These are phyloP conservation scores for Dactylellina drechsleri DNA, from an alignment of 2,329 filamentous ascomycete genomes.

Conservation along the genomic window DNA sequence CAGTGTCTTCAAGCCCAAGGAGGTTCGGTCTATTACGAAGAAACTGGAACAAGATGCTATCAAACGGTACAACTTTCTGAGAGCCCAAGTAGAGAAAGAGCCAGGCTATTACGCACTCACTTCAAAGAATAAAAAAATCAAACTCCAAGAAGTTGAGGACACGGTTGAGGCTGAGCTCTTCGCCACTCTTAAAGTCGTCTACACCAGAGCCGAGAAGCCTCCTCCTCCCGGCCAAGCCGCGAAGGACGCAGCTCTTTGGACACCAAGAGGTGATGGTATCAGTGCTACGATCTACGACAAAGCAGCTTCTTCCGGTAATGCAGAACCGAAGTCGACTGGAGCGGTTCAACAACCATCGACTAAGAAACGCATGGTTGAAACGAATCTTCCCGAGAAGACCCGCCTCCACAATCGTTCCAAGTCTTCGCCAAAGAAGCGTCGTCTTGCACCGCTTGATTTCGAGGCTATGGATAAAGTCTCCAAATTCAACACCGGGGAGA, in stretches of 20 bases:
- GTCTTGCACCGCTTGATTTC: conserved; percentile 30
- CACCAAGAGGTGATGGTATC: not conserved
- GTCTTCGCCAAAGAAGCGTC: conserved; percentile 38
- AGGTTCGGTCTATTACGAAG: not conserved
- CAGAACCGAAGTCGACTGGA: not conserved
- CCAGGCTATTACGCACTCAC: conserved; percentile 2
- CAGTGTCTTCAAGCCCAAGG: not conserved
- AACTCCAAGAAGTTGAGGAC: conserved; percentile 10
- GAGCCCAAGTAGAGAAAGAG: not conserved
- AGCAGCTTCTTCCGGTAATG: not conserved
- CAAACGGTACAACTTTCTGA: not conserved
- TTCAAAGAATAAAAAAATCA: conserved; percentile 15
- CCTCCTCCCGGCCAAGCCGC: not conserved
- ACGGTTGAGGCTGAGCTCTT: not conserved
- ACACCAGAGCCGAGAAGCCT: not conserved
- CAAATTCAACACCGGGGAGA: conserved; percentile 1
- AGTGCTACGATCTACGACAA: not conserved
- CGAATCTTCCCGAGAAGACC: conserved; percentile 33
- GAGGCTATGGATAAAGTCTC: conserved; percentile 17
- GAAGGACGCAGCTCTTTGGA: not conserved
- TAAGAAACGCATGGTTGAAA: conserved; percentile 8
- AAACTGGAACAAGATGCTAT: not conserved
- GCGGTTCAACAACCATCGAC: not conserved
- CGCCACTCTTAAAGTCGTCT: not conserved
- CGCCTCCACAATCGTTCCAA: conserved; percentile 20